phyloP scores from a whole-genome alignment of 2,329 filamentous ascomycete species.

The Ramularia endophylla region DNA sequence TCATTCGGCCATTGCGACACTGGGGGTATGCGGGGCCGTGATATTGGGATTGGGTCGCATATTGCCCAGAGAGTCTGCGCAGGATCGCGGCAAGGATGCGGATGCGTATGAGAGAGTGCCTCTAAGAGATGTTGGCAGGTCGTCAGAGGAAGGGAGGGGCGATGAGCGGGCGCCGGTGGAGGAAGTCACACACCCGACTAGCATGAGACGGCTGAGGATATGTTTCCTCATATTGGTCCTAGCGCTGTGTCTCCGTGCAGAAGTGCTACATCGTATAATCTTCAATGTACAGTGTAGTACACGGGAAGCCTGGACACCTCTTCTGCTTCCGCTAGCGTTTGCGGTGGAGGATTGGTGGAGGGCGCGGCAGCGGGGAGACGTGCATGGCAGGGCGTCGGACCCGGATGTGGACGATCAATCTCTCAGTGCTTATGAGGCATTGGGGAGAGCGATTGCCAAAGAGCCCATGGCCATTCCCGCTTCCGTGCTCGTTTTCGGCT shows the following conservation, averaged over 20 bases:
- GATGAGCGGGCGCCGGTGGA: too few relatives aligned
- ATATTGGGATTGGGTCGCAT: slow-evolving; percentile 35
- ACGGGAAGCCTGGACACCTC: slow-evolving; percentile 22
- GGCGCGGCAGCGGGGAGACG: neutral
- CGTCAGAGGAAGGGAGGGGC: too few relatives aligned
- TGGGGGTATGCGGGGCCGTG: slow-evolving; percentile 35
- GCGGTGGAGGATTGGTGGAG: slow-evolving; percentile 25
- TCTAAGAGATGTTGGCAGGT: slow-evolving; percentile 7
- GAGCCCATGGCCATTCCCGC: slow-evolving; percentile 35
- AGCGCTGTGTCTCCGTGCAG: slow-evolving; percentile 30
- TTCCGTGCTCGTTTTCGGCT: slow-evolving; percentile 33
- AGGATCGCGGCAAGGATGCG: slow-evolving; percentile 17
- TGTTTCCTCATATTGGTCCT: slow-evolving; percentile 25
- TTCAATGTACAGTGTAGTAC: slow-evolving; percentile 39
- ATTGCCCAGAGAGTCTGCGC: slow-evolving; percentile 12
- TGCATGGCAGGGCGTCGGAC: too few relatives aligned
- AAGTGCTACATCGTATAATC: slow-evolving; percentile 37
- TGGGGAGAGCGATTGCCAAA: slow-evolving; percentile 28
- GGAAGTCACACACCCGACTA: slow-evolving; percentile 10
- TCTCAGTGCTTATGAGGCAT: slow-evolving; percentile 28
- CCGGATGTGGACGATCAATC: slow-evolving; percentile 14
- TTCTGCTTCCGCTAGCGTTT: slow-evolving; percentile 26
- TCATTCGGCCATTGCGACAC: slow-evolving; percentile 37
- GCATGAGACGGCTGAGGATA: slow-evolving; percentile 23
- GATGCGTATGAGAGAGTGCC: slow-evolving; percentile 26